Conservation (phyloP, 331 rosid genomes). For the Saraca asoca region DNA sequence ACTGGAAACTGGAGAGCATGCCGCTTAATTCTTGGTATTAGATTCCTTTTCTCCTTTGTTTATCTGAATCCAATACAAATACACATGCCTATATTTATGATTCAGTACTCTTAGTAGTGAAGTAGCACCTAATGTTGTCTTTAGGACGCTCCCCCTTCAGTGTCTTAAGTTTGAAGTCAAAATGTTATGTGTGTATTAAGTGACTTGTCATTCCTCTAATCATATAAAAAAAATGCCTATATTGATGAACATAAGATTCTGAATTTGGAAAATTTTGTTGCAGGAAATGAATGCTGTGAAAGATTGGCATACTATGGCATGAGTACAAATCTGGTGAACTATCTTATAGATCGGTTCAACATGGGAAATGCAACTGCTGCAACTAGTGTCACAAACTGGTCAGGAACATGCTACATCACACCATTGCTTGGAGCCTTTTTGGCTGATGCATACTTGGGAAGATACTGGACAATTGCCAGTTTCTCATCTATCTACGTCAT, state of each 20-base stretch:
- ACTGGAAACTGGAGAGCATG: constrained; percentile 81
- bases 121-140: too few relatives aligned
- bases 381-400: constrained; percentile 72
- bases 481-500: constrained; percentile 59
- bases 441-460: constrained; percentile 85
- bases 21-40: constrained; percentile 66
- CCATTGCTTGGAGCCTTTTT: constrained; percentile 89
- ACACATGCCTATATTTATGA: background rate
- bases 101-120: too few relatives aligned
- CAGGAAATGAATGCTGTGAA: constrained; percentile 76
- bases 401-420: constrained; percentile 79
- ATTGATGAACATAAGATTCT: constrained; percentile 26
- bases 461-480: constrained; percentile 89
- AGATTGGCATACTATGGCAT: constrained; percentile 89
- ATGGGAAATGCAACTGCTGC: constrained; percentile 67
- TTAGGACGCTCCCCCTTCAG: too few relatives aligned
- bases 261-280: constrained; percentile 27
- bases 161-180: too few relatives aligned
- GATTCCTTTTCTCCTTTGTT: background rate
- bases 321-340: constrained; percentile 80
- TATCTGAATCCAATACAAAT: background rate
- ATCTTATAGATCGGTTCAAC: constrained; percentile 57
- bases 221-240: too few relatives aligned
- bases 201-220: too few relatives aligned
- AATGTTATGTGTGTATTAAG: too few relatives aligned